phyloP scores from a whole-genome alignment of 1,284 basidiomycete genomes.

The Irpex sp. region DNA sequence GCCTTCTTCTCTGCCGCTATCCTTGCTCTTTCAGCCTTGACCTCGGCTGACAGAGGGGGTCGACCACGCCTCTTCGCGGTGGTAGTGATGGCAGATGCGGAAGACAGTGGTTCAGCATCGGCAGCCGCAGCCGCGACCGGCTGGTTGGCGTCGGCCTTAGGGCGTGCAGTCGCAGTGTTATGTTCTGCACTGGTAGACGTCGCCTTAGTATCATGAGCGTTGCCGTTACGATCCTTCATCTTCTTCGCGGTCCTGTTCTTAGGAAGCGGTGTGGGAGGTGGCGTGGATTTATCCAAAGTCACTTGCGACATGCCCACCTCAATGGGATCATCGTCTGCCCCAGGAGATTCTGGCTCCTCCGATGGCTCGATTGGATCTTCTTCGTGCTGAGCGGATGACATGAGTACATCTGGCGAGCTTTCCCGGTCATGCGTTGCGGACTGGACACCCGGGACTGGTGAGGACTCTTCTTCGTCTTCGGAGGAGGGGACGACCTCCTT shows the following conservation, averaged over 20 bases:
- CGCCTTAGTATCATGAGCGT: constrained; percentile 12
- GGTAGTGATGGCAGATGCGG: constrained; percentile 6
- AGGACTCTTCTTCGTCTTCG: not conserved
- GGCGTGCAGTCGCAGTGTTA: not conserved
- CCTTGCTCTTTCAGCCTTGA: constrained; percentile 23
- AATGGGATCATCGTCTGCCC: constrained; percentile 26
- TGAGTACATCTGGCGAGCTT: not conserved
- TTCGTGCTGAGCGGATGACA: not conserved
- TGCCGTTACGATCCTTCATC: constrained; percentile 36
- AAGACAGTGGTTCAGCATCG: not conserved
- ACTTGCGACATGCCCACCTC: constrained; percentile 15
- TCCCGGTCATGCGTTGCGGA: not conserved
- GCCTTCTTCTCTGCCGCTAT: constrained; percentile 26
- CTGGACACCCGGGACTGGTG: not conserved
- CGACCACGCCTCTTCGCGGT: constrained; percentile 23
- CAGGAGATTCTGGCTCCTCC: constrained; percentile 8
- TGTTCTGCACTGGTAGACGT: not conserved
- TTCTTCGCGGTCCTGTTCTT: constrained; percentile 29
- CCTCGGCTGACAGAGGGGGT: constrained; percentile 23
- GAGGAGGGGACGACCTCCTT: constrained; percentile 6
- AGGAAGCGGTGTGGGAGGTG: constrained; percentile 21
- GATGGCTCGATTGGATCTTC: constrained; percentile 17
- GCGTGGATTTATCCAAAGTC: constrained; percentile 4
- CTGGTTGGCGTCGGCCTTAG: not conserved
- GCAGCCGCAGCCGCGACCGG: not conserved